Evolutionary conservation across 2,329 filamentous ascomycete genomes (phyloP).

Genomic region (Diaporthe destruens): DNA sequence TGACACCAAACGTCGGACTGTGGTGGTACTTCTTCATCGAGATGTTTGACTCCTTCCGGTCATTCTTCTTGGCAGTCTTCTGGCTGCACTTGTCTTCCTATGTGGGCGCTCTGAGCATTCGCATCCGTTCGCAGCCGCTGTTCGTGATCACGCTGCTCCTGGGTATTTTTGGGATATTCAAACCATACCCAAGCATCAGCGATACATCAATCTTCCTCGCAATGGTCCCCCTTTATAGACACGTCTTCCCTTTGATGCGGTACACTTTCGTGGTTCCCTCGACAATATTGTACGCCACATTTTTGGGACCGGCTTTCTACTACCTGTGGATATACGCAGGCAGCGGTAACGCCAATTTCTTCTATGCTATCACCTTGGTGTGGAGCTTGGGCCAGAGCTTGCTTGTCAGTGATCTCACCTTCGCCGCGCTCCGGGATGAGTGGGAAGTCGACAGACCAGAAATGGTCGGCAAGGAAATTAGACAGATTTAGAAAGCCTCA

Average conservation of each 20-base stretch:
- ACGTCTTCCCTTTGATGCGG: slow-evolving; percentile 92
- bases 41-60: slow-evolving; percentile 98
- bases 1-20: slow-evolving; percentile 93
- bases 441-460: slow-evolving; percentile 94
- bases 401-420: slow-evolving; percentile 87
- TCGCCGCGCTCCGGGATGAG: slow-evolving; percentile 90
- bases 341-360: slow-evolving; percentile 98
- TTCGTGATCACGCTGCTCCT: slow-evolving; percentile 87
- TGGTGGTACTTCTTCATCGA: slow-evolving; percentile 99
- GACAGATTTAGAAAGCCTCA: slow-evolving; percentile 69
- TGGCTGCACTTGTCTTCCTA: slow-evolving; percentile 96
- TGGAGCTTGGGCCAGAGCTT: slow-evolving; percentile 94
- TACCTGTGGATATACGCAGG: slow-evolving; percentile 98
- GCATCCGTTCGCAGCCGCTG: slow-evolving; percentile 86
- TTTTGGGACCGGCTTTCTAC: slow-evolving; percentile 95
- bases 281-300: slow-evolving; percentile 86
- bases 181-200: slow-evolving; percentile 93
- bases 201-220: slow-evolving; percentile 90
- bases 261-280: slow-evolving; percentile 91
- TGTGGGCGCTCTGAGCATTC: slow-evolving; percentile 85
- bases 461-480: slow-evolving; percentile 87
- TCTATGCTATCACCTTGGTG: slow-evolving; percentile 98
- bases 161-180: slow-evolving; percentile 94
- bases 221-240: slow-evolving; percentile 86
- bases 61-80: slow-evolving; percentile 97